Evolutionary conservation across 108 stramenopile genomes (phyloP), one percentile per base, ranked within the genome.

Genomic region (Nitzschia inconspicua): DNA sequence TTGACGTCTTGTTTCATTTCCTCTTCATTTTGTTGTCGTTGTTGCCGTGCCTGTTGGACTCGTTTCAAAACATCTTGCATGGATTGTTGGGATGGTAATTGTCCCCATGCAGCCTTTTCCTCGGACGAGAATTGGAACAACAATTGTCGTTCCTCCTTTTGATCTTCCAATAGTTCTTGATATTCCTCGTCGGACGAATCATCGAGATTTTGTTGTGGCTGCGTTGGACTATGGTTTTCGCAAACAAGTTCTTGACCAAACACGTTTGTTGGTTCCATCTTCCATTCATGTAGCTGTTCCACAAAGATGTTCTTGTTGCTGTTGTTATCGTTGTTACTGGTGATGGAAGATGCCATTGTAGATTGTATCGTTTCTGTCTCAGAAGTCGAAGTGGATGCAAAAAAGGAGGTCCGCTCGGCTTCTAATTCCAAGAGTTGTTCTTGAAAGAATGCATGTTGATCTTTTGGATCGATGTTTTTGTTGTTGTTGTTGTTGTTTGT

Each of bases 81-180:
- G 20, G 51, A 50, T 32, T 35, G 51, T 48, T 49, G 30, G 5
- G 67, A 66, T 2, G 57, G 26, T 39, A 48, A 49, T 67, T 79
- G 18, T 26, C 50, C 49, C 90, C 90, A 92, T 8, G 81, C 83
- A 26, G 44, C 44, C 50, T 68, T 73, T 57, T 92, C 90, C 32
- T 88, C 74, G 13, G 62, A 20, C 3, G 78, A 74, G 50, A 88
- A 92, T 39, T 70, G 72, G 71, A 70, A 92, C 9, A 86, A 26
- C 3, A 73, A 72, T 46, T 87, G 85, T 55, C 90, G 58, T 58
- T 85, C 84, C 11, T 41, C 60, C 16, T 80, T 47, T 30, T 80
- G 61, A 53, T 78, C 72, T 57, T 81, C 80, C 65, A 75, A n/a
- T n/a, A n/a, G n/a, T n/a, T n/a, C n/a, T n/a, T n/a, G n/a, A n/a